Percentiles rank a stretch among this genome's conserved stretches.
Conservation (phyloP, 108 stramenopile species). For the Schizochytrium sp. region DNA sequence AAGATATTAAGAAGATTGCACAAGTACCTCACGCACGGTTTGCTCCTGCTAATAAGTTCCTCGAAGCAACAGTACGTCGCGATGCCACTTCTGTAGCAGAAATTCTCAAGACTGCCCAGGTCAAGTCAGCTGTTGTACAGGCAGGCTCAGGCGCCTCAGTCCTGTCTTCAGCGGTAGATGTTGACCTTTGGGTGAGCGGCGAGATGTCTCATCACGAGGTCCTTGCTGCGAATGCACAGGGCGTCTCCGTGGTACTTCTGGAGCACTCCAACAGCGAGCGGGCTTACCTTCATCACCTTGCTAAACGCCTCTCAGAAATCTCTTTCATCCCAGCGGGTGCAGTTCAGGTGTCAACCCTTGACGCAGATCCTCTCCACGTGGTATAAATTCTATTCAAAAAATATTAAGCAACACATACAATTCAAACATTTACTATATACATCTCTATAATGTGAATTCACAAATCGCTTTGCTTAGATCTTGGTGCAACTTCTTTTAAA, state of each 20-base stretch:
- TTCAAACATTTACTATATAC: too few species aligned
- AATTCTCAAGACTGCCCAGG: background rate
- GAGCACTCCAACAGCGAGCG: conserved; percentile 64
- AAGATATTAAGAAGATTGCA: background rate
- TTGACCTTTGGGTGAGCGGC: conserved; percentile 54
- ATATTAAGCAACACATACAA: too few species aligned
- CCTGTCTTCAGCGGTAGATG: background rate
- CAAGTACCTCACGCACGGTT: conserved; percentile 37
- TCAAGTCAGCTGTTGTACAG: background rate
- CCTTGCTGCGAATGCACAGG: background rate
- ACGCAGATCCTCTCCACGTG: conserved; percentile 31
- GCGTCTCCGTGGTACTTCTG: conserved; percentile 19
- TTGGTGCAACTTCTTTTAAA: too few species aligned
- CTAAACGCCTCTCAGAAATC: background rate
- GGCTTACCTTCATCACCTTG: conserved; percentile 22
- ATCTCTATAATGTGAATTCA: too few species aligned
- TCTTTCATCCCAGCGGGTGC: background rate
- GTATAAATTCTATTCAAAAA: background rate
- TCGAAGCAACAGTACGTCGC: background rate
- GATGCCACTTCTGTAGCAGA: background rate
- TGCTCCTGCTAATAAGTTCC: background rate
- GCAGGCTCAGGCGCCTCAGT: conserved; percentile 49
- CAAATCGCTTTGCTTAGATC: too few species aligned
- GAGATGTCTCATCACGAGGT: conserved; percentile 61
- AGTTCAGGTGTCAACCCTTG: background rate